Evolutionary conservation across 2,329 filamentous ascomycete genomes (phyloP), one percentile per base, ranked within the genome.

Genomic region (Fusarium sp.): DNA sequence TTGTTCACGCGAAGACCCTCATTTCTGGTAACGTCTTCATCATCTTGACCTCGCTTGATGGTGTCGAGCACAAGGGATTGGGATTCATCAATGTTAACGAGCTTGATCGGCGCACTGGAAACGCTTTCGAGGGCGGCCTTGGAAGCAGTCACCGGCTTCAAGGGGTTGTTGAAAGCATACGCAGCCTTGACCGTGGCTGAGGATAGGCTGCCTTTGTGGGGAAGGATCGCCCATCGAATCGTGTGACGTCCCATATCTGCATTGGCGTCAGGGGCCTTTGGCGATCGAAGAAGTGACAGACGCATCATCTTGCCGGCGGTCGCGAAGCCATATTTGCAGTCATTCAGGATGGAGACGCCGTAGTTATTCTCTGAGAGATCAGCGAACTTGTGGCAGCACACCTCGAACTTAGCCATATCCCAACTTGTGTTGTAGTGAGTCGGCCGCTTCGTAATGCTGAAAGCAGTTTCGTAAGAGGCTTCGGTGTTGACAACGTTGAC

Each of bases 381-480:
- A 13, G 94, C 94, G 84, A 93, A 98, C 78, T 94, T 95, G 83
- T 98, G 94, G 79, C 92, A 95, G 85, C 94, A 97, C 53, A 98
- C 94, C 82, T 98, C 94, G 74, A 98, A 98, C 76, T 97, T 97
- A 76, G 94, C 94, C 94, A 97, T 97, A 77, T 97, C 94, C 94
- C 94, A 97, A 72, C 88, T 87, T 5, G 96, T 99, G 82, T 99
- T 99, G 86, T 98, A 98, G 82, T 99, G 96, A 0, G 96, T 99
- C 4, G 96, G 95, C 30, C 96, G 89, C 72, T 89, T 89, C 67
- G 96, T 90, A 72, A 98, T 89, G 73, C 95, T 95, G 76, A 93
- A 98, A 75, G 97, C 94, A 10, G 93, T 97, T 80, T 99, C 96
- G 79, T 99, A 99, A 14, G 90, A 93, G 31, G 96, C 96, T 80